Evolutionary conservation across 2,329 filamentous ascomycete species (phyloP).

Genomic region (Clonostachys byssicola): DNA sequence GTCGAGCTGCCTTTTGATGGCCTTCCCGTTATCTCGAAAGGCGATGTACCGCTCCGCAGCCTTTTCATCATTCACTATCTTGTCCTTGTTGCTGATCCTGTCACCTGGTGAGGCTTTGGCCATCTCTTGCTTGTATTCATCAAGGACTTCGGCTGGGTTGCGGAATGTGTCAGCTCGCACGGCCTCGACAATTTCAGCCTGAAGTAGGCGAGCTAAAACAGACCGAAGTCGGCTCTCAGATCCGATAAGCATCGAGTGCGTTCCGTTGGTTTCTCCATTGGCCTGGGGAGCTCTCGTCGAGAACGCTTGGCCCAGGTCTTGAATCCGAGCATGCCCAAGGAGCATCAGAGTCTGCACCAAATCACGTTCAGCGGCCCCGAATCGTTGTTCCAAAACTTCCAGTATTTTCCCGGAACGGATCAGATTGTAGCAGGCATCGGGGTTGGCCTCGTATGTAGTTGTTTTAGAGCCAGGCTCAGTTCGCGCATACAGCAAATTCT

Average conservation of each 20-base stretch:
- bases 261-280: constrained; percentile 27
- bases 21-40: constrained; percentile 46
- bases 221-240: constrained; percentile 44
- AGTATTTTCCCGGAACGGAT: constrained; percentile 79
- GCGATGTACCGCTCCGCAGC: constrained; percentile 49
- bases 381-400: constrained; percentile 67
- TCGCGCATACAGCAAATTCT: constrained; percentile 73
- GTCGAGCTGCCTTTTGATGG: constrained; percentile 47
- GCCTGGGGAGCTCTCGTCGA: constrained; percentile 25
- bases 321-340: constrained; percentile 72
- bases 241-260: constrained; percentile 19
- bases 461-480: constrained; percentile 56
- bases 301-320: constrained; percentile 65
- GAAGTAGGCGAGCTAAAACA: constrained; percentile 50
- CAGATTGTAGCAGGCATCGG: constrained; percentile 75
- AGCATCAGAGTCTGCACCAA: constrained; percentile 72
- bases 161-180: constrained; percentile 53
- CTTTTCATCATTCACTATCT: constrained; percentile 54
- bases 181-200: constrained; percentile 64
- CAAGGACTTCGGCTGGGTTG: constrained; percentile 55
- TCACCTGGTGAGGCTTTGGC: constrained; percentile 41
- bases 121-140: constrained; percentile 60
- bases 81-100: constrained; percentile 51
- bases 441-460: constrained; percentile 82
- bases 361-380: constrained; percentile 70